phyloP scores from a whole-genome alignment of 306 rosid genomes.

The Trichosanthes cucumerina region DNA sequence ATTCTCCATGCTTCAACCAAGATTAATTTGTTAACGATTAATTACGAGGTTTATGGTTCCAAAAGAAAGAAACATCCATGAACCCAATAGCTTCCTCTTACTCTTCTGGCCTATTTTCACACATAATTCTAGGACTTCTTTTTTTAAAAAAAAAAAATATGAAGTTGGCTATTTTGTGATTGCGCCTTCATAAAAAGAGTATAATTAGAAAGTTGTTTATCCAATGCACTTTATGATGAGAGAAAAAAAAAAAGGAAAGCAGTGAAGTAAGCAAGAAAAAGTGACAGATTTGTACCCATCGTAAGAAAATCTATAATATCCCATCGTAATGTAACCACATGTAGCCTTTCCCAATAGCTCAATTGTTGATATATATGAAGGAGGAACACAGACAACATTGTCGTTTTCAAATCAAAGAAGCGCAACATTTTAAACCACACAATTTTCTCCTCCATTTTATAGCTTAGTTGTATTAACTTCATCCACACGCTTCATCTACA shows the following conservation, averaged over 20 bases:
- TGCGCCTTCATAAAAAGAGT: background rate
- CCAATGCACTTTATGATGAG: background rate
- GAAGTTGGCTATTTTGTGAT: too few species aligned
- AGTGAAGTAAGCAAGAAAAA: background rate
- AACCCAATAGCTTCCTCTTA: too few species aligned
- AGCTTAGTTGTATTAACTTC: background rate
- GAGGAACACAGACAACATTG: background rate
- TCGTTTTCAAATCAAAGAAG: background rate
- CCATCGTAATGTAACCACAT: background rate
- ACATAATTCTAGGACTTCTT: too few species aligned
- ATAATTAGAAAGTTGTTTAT: background rate
- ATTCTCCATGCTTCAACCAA: too few species aligned
- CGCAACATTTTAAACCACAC: background rate
- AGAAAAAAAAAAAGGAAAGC: background rate
- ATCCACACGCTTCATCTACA: background rate
- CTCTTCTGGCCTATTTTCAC: too few species aligned
- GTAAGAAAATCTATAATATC: background rate
- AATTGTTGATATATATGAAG: background rate
- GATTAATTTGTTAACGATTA: too few species aligned
- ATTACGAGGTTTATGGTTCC: too few species aligned
- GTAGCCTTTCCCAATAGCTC: background rate
- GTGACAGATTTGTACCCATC: background rate
- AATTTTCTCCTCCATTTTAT: background rate
- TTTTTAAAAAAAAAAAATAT: too few species aligned
- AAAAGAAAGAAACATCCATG: too few species aligned